Evolutionary conservation across 805 yeast species (phyloP), one percentile per base, ranked within the genome.

Genomic region (Starmerella lactis-condensi): DNA sequence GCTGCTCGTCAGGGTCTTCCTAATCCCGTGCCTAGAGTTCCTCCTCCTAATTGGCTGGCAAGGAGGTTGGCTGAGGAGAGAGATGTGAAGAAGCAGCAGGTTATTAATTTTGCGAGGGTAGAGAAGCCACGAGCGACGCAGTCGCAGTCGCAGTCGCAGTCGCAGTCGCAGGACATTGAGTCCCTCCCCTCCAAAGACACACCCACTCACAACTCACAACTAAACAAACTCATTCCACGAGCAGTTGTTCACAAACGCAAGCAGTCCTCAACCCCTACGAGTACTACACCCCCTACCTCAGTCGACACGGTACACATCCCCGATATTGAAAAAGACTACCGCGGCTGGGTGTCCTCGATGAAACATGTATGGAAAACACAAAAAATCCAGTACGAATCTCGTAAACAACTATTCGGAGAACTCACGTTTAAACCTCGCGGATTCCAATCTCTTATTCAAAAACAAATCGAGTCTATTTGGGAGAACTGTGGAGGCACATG

Each of bases 11-110:
- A 89, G 56, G 69, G 70, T 31, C 68, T 85, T 12, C 55, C 61
- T 10, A 91, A 89, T 46, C 99, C 99, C 0, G 95, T 91, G 26
- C 95, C 95, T 4, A 62, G 95, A 43, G 85, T 91, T 5, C 67
- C 68, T 4, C 95, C 85, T 47, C 99, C 99, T 0, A 89, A 75
- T 19, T 89, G 99, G 99, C 60, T 89, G 34, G 65, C 63, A 36
- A 72, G 64, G 42, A 66, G 65, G 36, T 69, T 85, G 32, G 61
- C 64, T 2, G 56, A 56, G 5, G 66, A 61, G 33, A 69, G 69
- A 33, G 85, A 78, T 48, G 68, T 65, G 35, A 61, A 67, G 46
- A 77, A 77, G 46, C 96, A 85, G 52, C 61, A 71, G 2, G 66
- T 70, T 0, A 56, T 85, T 29, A 56, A 56, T 2, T 77, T 76